Base-by-base conservation (phyloP, 352 stramenopile species). In the Phytophthora idaei region DNA sequence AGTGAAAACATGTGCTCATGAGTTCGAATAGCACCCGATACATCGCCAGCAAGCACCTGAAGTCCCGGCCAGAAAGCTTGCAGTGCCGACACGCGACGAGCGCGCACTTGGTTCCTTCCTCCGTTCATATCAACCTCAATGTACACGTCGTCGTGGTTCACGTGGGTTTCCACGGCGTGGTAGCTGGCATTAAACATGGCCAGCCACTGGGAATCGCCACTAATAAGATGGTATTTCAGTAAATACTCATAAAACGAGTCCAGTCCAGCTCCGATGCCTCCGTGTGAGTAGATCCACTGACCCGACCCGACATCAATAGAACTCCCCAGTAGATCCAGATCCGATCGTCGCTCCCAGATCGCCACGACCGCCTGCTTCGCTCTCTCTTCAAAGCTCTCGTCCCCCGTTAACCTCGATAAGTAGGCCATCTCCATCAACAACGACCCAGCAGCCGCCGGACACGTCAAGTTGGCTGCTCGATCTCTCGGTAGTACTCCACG, bases 201-300 rank as follows among this genome's bases (percentile, higher is more conserved):
- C 73, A 98, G 80, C 89, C 97, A 90, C 78, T 85, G 65, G 15
- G 88, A 65, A 57, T 99, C 92, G 21, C 92, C 92, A 71, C 98
- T 98, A n/a, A 99, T 73, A 36, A 99, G 77, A 67, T 98, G 92
- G 63, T 97, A 96, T 74, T 99, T 99, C n/a, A 99, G 70, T 36
- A 99, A 67, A 73, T 99, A 99, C 77, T 99, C 98, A 64, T 98
- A 99, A 71, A 98, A 99, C 47, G 92, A 98, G 76, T 99, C 97
- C 1, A 97, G 86, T 25, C 98, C 98, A 0, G 90, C 89, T 29
- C 95, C 95, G 53, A 98, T 94, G 36, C 93, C 81, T 6, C 90
- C 87, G 42, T 92, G 77, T 17, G 82, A 83, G 48, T 90, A 75
- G 14, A 89, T 57, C 89, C 87, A 96, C 46, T 90, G 59, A 8